Conservation (phyloP, 2,329 filamentous ascomycete species). For the Stachybotrys chlorohalonatus region DNA sequence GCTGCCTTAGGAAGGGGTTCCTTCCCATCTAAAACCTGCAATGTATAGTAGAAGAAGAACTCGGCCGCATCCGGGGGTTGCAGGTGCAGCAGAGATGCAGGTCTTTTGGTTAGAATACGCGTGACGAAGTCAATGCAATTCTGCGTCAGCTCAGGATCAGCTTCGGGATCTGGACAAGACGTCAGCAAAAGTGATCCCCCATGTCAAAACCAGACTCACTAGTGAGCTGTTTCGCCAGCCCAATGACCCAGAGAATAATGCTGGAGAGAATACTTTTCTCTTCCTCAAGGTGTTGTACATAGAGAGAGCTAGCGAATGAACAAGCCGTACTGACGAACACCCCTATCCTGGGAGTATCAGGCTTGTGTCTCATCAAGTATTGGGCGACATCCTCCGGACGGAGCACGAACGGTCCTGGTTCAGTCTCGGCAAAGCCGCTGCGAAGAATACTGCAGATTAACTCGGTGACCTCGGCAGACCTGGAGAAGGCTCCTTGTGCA, state of each 20-base stretch:
- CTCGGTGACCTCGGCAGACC: conserved; percentile 60
- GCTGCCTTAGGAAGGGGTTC: conserved; percentile 70
- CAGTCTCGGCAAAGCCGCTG: conserved; percentile 65
- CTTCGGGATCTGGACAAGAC: conserved; percentile 45
- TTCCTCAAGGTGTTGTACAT: conserved; percentile 30
- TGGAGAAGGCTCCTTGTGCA: conserved; percentile 43
- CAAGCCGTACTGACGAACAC: conserved; percentile 63
- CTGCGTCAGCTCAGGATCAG: conserved; percentile 64
- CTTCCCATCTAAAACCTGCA: conserved; percentile 59
- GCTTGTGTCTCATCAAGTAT: conserved; percentile 51
- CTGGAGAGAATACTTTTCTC: conserved; percentile 38
- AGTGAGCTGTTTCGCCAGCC: conserved; percentile 52
- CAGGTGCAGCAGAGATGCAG: conserved; percentile 50
- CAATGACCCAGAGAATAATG: conserved; percentile 53
- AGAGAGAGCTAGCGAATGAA: conserved; percentile 56
- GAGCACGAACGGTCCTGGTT: conserved; percentile 70
- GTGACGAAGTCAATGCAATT: conserved; percentile 65
- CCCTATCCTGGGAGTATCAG: conserved; percentile 57
- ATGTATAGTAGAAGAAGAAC: conserved; percentile 61
- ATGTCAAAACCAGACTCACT: conserved; percentile 27
- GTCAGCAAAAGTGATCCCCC: neutral
- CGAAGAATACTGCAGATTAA: conserved; percentile 62
- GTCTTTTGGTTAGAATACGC: conserved; percentile 51
- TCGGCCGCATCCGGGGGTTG: conserved; percentile 49
- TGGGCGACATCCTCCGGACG: conserved; percentile 55